phyloP scores from a whole-genome alignment of 176 grass and related monocot species.

The Bolboschoenus planiculmis region DNA sequence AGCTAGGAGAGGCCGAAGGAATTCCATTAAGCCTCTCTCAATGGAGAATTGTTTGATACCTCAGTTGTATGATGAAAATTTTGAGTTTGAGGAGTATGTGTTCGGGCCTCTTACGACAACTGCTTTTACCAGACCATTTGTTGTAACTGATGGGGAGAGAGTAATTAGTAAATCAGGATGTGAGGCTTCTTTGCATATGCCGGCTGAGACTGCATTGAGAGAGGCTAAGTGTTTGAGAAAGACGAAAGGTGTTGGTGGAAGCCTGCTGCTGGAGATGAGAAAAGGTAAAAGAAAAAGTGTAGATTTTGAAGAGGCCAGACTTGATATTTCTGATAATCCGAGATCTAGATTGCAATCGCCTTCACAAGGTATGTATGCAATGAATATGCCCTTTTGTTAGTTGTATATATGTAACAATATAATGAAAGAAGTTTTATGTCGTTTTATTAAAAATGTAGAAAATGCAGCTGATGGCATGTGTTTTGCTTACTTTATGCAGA shows the following conservation, averaged over 20 bases:
- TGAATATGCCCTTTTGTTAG: slow-evolving; percentile 4
- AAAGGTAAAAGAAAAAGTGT: slow-evolving; percentile 41
- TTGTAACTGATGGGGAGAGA: slow-evolving; percentile 70
- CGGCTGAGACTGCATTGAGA: slow-evolving; percentile 26
- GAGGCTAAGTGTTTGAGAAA: slow-evolving; percentile 30
- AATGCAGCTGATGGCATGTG: not conserved
- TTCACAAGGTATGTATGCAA: slow-evolving; percentile 44
- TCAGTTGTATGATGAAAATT: slow-evolving; percentile 57
- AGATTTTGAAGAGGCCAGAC: slow-evolving; percentile 4
- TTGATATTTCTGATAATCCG: slow-evolving; percentile 12
- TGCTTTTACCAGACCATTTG: slow-evolving; percentile 44
- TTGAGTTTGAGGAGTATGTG: slow-evolving; percentile 74
- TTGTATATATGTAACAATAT: not conserved
- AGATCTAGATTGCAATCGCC: slow-evolving; percentile 29
- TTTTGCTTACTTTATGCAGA: not conserved
- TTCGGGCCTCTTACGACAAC: slow-evolving; percentile 54
- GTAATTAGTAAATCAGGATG: slow-evolving; percentile 66
- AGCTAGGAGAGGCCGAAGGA: slow-evolving; percentile 35
- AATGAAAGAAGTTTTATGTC: not conserved
- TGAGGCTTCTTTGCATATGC: slow-evolving; percentile 30
- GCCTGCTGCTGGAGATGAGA: slow-evolving; percentile 44
- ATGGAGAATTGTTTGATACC: slow-evolving; percentile 62
- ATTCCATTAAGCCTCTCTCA: slow-evolving; percentile 52
- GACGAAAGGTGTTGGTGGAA: slow-evolving; percentile 28
- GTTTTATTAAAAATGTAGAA: not conserved